Evolutionary conservation across 2,329 filamentous ascomycete genomes (phyloP).

Genomic region (Claviceps spartinae): DNA sequence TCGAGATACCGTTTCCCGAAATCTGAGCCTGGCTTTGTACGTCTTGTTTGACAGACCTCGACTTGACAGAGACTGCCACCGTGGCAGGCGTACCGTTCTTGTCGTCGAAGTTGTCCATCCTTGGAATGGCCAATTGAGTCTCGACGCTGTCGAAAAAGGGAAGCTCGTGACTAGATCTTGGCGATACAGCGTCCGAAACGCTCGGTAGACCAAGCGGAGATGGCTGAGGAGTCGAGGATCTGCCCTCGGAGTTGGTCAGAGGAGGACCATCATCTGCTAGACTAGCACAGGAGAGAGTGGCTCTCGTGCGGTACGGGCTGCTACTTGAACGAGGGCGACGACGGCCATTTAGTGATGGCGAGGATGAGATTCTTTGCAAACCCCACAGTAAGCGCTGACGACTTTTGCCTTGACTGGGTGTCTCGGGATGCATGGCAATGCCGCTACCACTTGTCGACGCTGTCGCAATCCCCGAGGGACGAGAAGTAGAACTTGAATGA

Average conservation of each 20-base stretch:
- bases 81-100: constrained; percentile 29
- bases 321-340: constrained; percentile 52
- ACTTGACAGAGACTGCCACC: constrained; percentile 49
- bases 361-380: constrained; percentile 71
- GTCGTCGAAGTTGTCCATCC: constrained; percentile 34
- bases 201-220: constrained; percentile 26
- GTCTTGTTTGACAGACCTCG: constrained; percentile 32
- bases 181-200: constrained; percentile 25
- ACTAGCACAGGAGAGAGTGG: constrained; percentile 41
- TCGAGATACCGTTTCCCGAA: constrained; percentile 12
- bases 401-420: constrained; percentile 44
- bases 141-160: constrained; percentile 28
- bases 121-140: constrained; percentile 39
- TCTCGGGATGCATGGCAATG: constrained; percentile 13
- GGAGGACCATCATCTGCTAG: constrained; percentile 27
- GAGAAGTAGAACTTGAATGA: constrained; percentile 10
- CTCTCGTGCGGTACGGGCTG: constrained; percentile 49
- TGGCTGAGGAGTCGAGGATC: constrained; percentile 22
- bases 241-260: constrained; percentile 14
- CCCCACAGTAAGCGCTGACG: constrained; percentile 58
- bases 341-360: constrained; percentile 53
- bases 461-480: constrained; percentile 12
- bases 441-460: constrained; percentile 10
- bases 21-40: constrained; percentile 10
- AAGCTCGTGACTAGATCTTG: constrained; percentile 26